These are phyloP conservation scores for Chenopodium berlandieri DNA, from an alignment of 148 eudicot species.

Conservation along the genomic window DNA sequence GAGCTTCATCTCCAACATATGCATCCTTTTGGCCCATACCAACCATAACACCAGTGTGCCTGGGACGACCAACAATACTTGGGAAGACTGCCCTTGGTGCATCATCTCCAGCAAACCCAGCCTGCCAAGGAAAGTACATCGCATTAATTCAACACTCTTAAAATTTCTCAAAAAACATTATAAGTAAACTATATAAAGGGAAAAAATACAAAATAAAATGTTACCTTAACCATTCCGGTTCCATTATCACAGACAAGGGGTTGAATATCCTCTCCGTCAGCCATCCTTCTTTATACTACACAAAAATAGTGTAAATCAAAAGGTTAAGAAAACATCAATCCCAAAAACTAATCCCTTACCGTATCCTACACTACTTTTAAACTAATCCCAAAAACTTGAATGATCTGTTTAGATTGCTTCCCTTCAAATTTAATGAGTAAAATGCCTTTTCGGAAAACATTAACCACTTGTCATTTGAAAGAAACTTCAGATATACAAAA, in stretches of 20 bases:
- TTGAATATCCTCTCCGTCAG: constrained; percentile 36
- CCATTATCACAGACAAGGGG: constrained; percentile 40
- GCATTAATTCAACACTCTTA: no score
- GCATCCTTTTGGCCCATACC: constrained; percentile 39
- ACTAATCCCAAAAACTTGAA: not conserved
- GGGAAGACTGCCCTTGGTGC: constrained; percentile 35
- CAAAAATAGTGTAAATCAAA: not conserved
- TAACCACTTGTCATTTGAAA: not conserved
- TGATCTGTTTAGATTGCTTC: not conserved
- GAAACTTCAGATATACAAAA: not conserved
- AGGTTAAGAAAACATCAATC: not conserved
- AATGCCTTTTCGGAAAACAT: not conserved
- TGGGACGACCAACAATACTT: constrained; percentile 37
- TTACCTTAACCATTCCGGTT: constrained; percentile 39
- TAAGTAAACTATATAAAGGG: not conserved
- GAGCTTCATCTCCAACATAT: constrained; percentile 41
- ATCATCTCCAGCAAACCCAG: constrained; percentile 39
- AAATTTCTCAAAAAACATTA: not conserved
- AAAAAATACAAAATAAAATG: not conserved
- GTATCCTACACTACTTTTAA: not conserved
- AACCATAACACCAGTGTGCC: constrained; percentile 38
- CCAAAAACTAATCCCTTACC: not conserved
- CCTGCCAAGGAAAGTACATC: constrained; percentile 6
- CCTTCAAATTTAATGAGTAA: not conserved
- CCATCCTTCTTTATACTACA: constrained; percentile 27